These are phyloP conservation scores for Boletus rubroflammeus DNA, from an alignment of 768 basidiomycete species.

Conservation along the genomic window DNA sequence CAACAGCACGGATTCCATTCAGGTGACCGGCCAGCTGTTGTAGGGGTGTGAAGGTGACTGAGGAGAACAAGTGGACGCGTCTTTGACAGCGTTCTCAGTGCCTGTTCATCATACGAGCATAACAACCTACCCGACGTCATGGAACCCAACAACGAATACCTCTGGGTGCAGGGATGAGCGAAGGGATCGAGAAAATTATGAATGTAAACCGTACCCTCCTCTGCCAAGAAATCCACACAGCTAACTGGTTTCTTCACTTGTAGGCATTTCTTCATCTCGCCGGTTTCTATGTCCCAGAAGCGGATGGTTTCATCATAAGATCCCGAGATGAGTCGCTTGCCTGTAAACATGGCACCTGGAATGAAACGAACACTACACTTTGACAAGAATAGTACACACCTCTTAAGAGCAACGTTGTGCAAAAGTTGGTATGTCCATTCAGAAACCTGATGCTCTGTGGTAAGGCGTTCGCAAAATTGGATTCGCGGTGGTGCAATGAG, in stretches of 20 bases:
- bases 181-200: not conserved
- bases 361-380: not conserved
- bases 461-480: constrained; percentile 72
- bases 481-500: constrained; percentile 79
- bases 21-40: constrained; percentile 84
- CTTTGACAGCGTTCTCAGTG: constrained; percentile 34
- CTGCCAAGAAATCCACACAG: constrained; percentile 81
- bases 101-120: not conserved
- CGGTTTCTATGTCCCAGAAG: constrained; percentile 81
- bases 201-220: constrained; percentile 55
- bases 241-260: constrained; percentile 88
- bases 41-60: constrained; percentile 76
- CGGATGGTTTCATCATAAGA: constrained; percentile 91
- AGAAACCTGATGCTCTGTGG: constrained; percentile 78
- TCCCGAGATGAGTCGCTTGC: constrained; percentile 81
- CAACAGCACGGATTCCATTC: constrained; percentile 87
- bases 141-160: constrained; percentile 90
- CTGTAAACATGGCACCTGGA: constrained; percentile 24
- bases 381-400: constrained; percentile 27
- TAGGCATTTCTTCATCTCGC: constrained; percentile 68
- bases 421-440: constrained; percentile 82
- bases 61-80: constrained; percentile 86
- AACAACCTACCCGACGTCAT: constrained; percentile 74
- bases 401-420: constrained; percentile 73
- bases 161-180: constrained; percentile 39